Evolutionary conservation across 805 yeast genomes (phyloP).

Genomic region (Hanseniaspora taiwanica): DNA sequence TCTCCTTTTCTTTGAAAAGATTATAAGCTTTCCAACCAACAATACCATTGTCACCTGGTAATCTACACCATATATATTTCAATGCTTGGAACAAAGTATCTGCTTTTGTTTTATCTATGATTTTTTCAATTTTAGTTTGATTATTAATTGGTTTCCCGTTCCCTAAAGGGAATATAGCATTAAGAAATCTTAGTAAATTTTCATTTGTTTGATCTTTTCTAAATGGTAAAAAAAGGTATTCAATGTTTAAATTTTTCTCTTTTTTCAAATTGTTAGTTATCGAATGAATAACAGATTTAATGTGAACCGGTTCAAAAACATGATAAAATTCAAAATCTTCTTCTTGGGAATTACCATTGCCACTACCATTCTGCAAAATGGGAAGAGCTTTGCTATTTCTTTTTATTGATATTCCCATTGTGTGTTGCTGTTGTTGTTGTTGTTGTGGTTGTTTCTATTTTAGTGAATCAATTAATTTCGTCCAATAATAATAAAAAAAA

Average conservation of each 20-base stretch:
- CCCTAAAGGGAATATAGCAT: conserved; percentile 46
- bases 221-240: conserved; percentile 65
- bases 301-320: conserved; percentile 49
- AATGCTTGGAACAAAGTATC: conserved; percentile 60
- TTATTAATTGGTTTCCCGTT: conserved; percentile 31
- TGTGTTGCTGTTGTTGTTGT: background rate
- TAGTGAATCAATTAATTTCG: too few relatives aligned
- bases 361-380: too few relatives aligned
- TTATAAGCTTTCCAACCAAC: conserved; percentile 80
- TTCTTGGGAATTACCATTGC: too few relatives aligned
- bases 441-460: background rate
- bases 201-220: conserved; percentile 55
- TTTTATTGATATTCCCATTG: background rate
- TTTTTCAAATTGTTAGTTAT: conserved; percentile 60
- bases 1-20: conserved; percentile 52
- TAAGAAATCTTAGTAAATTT: conserved; percentile 44
- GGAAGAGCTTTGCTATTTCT: background rate
- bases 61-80: conserved; percentile 77
- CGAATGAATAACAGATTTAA: conserved; percentile 53
- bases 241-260: conserved; percentile 53
- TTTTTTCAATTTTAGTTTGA: conserved; percentile 27
- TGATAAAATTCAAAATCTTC: conserved; percentile 21
- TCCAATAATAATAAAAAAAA: too few relatives aligned
- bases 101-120: conserved; percentile 44
- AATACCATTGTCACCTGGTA: conserved; percentile 57